Evolutionary conservation across 805 yeast species (phyloP).

Genomic region (Candida parachauliodes): DNA sequence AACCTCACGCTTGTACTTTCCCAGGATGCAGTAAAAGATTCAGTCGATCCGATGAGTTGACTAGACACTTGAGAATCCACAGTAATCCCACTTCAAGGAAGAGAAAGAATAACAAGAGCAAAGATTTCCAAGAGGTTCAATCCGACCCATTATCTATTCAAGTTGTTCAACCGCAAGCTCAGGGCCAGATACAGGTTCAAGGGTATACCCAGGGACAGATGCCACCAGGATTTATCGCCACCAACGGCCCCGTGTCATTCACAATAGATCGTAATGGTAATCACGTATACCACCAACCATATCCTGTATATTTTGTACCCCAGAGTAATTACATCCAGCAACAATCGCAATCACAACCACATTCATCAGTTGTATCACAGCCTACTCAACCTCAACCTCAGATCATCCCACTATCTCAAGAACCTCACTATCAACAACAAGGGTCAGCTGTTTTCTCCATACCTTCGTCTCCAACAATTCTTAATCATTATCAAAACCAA

Average conservation of each 20-base stretch:
- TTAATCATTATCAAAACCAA: constrained; percentile 5
- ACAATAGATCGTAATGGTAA: constrained; percentile 30
- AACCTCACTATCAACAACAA: constrained; percentile 13
- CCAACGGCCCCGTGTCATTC: constrained; percentile 21
- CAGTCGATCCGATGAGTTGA: constrained; percentile 78
- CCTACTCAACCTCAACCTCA: constrained; percentile 10
- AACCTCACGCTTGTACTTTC: constrained; percentile 80
- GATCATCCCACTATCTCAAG: constrained; percentile 1
- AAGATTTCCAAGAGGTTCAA: background rate
- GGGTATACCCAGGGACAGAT: background rate
- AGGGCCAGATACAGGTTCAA: background rate
- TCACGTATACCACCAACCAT: constrained; percentile 25
- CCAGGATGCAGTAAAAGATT: constrained; percentile 84
- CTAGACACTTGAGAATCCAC: constrained; percentile 82
- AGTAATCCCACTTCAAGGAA: constrained; percentile 50
- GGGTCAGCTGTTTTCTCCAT: constrained; percentile 24
- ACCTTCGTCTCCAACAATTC: constrained; percentile 27
- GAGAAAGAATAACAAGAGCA: constrained; percentile 26
- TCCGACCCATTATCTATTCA: background rate
- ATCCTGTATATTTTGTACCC: constrained; percentile 35
- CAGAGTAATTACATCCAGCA: constrained; percentile 19
- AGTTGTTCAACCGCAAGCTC: background rate
- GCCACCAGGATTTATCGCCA: background rate
- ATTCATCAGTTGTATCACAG: constrained; percentile 9
- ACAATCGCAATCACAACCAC: constrained; percentile 11